A percentile compares a stretch with the other conserved stretches of the same genome.
Evolutionary conservation across 2,329 filamentous ascomycete genomes (phyloP).

Genomic region (Aspergillus candidus): DNA sequence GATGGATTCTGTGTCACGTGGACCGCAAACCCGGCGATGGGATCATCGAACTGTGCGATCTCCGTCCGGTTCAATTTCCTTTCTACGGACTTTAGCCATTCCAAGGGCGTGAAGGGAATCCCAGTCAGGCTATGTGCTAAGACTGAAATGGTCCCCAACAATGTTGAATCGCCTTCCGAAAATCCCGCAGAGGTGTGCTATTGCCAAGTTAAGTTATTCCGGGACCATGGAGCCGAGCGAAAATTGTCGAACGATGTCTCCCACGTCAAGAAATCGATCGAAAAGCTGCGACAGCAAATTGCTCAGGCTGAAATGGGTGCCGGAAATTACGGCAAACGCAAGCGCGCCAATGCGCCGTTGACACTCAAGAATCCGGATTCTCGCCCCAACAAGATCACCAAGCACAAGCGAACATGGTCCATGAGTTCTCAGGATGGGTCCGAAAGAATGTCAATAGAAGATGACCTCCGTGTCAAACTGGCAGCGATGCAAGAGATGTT

Average conservation of each 20-base stretch:
- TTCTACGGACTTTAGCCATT: constrained; percentile 97
- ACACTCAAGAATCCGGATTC: constrained; percentile 43
- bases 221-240: constrained; percentile 89
- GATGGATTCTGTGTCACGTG: constrained; percentile 91
- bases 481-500: constrained; percentile 43
- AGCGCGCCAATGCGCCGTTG: constrained; percentile 51
- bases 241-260: constrained; percentile 92
- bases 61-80: constrained; percentile 97
- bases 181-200: constrained; percentile 70
- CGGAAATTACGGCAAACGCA: constrained; percentile 55
- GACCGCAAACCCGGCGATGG: constrained; percentile 63
- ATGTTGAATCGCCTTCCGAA: constrained; percentile 35
- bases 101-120: constrained; percentile 96
- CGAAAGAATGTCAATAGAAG: constrained; percentile 35
- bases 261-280: constrained; percentile 93
- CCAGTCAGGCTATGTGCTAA: constrained; percentile 90
- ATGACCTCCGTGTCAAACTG: constrained; percentile 42
- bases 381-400: constrained; percentile 73
- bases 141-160: constrained; percentile 61
- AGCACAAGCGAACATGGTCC: constrained; percentile 93
- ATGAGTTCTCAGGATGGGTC: constrained; percentile 64
- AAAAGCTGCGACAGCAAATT: constrained; percentile 93
- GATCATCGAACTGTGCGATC: constrained; percentile 70
- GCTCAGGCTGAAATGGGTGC: constrained; percentile 62
- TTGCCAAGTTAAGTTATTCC: constrained; percentile 95